Conservation (phyloP, 2,329 filamentous ascomycete species). For the Colletotrichum cordylinicola region DNA sequence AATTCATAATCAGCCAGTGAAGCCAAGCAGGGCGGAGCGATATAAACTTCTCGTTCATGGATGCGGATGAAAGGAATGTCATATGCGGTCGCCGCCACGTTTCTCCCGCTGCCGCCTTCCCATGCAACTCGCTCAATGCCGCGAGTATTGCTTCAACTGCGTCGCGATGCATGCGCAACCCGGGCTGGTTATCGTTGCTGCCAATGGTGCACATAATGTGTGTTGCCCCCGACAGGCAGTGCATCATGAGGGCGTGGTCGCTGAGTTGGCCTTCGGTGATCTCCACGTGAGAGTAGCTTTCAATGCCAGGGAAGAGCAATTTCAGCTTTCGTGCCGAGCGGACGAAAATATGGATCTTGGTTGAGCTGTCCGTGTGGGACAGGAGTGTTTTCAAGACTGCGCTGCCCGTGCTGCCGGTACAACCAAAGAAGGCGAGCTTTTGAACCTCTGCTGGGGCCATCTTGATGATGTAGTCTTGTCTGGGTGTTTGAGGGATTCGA, state of each 20-base stretch:
- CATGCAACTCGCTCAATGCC: not conserved
- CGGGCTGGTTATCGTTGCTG: not conserved
- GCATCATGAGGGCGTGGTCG: not conserved
- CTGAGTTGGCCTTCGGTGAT: not conserved
- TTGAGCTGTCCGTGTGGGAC: not conserved
- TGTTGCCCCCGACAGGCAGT: not conserved
- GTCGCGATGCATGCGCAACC: not conserved
- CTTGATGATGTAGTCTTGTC: not conserved
- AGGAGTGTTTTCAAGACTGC: not conserved
- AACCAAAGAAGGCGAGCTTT: not conserved
- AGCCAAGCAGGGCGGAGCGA: not conserved
- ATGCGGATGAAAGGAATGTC: not conserved
- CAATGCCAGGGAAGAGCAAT: not conserved
- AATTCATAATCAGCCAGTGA: not conserved
- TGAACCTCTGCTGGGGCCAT: not conserved
- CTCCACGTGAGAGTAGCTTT: not conserved
- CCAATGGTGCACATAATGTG: not conserved
- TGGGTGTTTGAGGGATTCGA: not conserved
- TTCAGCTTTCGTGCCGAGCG: not conserved
- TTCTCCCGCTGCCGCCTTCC: not conserved
- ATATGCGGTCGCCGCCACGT: not conserved
- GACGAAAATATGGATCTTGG: not conserved
- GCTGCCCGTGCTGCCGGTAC: not conserved
- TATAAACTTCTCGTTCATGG: not conserved
- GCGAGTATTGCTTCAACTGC: not conserved